phyloP scores from a whole-genome alignment of 2,329 filamentous ascomycete genomes.

The Hypocrella siamensis region DNA sequence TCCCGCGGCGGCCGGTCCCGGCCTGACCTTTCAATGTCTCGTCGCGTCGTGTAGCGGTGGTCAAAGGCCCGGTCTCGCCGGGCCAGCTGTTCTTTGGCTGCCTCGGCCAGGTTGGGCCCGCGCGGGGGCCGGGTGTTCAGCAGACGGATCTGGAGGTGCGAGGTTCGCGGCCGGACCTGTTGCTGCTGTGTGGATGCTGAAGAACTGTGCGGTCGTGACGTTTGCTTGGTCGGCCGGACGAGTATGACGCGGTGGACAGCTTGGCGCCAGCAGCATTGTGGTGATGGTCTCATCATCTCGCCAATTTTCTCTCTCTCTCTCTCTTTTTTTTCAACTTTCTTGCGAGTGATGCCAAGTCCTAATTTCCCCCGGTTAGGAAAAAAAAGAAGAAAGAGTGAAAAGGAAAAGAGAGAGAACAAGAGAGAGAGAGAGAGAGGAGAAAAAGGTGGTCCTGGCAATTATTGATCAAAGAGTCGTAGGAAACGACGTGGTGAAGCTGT shows the following conservation, averaged over 20 bases:
- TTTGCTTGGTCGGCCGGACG: too few relatives aligned
- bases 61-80: conserved; percentile 9
- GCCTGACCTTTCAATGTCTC: conserved; percentile 16
- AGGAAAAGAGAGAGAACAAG: too few relatives aligned
- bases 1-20: conserved; percentile 25
- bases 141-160: not conserved
- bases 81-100: conserved; percentile 2
- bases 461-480: too few relatives aligned
- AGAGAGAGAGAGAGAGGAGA: too few relatives aligned
- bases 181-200: not conserved
- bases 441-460: too few relatives aligned
- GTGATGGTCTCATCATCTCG: conserved; percentile 23
- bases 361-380: too few relatives aligned
- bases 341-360: not conserved
- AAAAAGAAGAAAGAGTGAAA: too few relatives aligned
- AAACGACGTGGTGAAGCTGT: too few relatives aligned
- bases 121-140: not conserved
- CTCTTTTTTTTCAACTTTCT: not conserved
- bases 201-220: too few relatives aligned
- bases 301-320: too few relatives aligned
- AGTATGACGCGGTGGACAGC: too few relatives aligned
- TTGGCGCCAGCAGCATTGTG: too few relatives aligned
- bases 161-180: not conserved
- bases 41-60: conserved; percentile 19
- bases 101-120: conserved; percentile 1